Base-by-base conservation (phyloP, 352 stramenopile genomes). In the Pythium guiyangense region DNA sequence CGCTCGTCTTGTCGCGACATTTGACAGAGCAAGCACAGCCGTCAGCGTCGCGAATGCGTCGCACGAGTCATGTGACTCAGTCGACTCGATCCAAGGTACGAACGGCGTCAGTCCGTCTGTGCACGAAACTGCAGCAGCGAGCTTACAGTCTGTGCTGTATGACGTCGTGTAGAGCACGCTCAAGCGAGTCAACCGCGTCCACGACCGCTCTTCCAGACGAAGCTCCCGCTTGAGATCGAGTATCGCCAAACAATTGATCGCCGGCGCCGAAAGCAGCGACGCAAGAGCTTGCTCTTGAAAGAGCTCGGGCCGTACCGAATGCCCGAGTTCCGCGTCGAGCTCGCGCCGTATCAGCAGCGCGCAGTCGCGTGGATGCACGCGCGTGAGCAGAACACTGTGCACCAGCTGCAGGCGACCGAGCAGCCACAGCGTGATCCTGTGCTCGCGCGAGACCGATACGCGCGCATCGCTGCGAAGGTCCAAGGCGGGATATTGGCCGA, bases 331-430 rank as follows among this genome's bases (percentile, higher is more conserved):
- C 59, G 74, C 17, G 71, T 86, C 4, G 77, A 88, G n/a, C 64
- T 91, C 26, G 69, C 78, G 27, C 64, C 73, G 12, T 97, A 97
- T 52, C 90, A 98, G 64, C 70, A 78, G 40, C 72, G 84, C 39
- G 90, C 90, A 22, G 74, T 97, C 0, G 58, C 86, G 12, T 98
- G 92, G 92, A 98, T 98, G 92, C 62, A 83, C 5, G 59, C 67
- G 34, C 66, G 82, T 59, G 82, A 92, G 45, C 60, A 43, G 27
- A 43, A 52, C 29, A 27, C 27, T 10, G 4, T 34, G 17, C 57
- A 49, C 25, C 43, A 62, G 29, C 37, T 20, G 4, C 22, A 8
- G 22, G 45, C 39, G 14, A 45, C 26, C 35, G n/a, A 66, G 67
- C 63, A 62, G 57, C 22, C 46, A 54, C 64, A 64, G 29, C 29